phyloP scores from a whole-genome alignment of 129 eudicot species.

The Saussurea involucrata region DNA sequence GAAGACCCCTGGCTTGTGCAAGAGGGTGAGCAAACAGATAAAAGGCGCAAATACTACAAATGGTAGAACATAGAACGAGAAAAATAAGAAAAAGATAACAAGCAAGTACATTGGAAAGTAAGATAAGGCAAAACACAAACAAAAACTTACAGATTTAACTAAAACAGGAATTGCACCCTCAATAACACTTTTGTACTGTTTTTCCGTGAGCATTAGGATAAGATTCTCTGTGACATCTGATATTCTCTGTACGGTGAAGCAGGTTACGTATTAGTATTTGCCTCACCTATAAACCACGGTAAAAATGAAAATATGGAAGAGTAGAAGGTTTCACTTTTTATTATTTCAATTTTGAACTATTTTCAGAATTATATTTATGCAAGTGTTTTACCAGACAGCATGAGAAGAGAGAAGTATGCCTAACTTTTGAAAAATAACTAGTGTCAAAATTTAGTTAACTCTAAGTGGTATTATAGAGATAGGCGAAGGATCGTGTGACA shows the following conservation, averaged over 20 bases:
- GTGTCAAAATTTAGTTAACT: not conserved
- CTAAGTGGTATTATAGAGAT: not conserved
- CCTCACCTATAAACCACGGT: constrained; percentile 27
- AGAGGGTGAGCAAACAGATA: too few relatives aligned
- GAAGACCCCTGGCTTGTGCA: too few relatives aligned
- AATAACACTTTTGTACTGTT: constrained; percentile 40
- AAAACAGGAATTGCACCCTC: constrained; percentile 69
- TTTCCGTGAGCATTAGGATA: constrained; percentile 44
- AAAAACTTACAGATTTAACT: constrained; percentile 46
- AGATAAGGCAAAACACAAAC: not conserved
- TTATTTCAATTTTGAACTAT: not conserved
- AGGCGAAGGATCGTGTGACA: too few relatives aligned
- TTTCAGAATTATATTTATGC: not conserved
- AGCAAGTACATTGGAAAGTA: too few relatives aligned
- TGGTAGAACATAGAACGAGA: not conserved
- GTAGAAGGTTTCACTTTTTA: not conserved
- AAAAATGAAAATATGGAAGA: constrained; percentile 19
- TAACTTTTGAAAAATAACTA: not conserved
- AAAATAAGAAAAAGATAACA: not conserved
- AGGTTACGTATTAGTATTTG: constrained; percentile 13
- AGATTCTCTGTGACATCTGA: constrained; percentile 39
- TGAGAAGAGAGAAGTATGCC: not conserved
- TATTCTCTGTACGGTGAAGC: constrained; percentile 39
- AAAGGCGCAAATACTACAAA: too few relatives aligned
- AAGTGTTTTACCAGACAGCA: not conserved